Evolutionary conservation across 805 yeast genomes (phyloP).

Genomic region (Kodamaea kaohsiungensis): DNA sequence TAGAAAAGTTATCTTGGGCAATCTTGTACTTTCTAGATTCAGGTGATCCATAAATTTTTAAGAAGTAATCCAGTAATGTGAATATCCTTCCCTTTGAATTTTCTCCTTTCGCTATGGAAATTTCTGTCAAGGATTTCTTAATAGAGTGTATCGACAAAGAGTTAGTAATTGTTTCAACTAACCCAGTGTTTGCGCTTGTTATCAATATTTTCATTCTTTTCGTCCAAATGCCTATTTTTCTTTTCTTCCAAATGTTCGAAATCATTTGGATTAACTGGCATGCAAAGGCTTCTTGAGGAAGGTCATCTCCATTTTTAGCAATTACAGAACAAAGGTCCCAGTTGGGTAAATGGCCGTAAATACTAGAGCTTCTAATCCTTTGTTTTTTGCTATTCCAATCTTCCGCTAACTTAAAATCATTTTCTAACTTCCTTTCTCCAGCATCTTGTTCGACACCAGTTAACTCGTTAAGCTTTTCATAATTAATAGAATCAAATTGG

Average conservation of each 20-base stretch:
- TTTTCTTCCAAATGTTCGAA: constrained; percentile 77
- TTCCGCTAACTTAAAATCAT: constrained; percentile 90
- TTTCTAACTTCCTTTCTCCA: constrained; percentile 89
- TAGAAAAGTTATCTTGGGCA: constrained; percentile 85
- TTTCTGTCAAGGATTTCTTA: constrained; percentile 84
- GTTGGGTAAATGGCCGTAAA: constrained; percentile 80
- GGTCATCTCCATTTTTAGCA: constrained; percentile 93
- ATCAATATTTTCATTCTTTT: constrained; percentile 89
- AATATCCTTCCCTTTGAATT: constrained; percentile 72
- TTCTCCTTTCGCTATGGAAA: constrained; percentile 64
- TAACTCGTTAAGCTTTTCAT: constrained; percentile 45
- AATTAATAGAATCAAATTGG: constrained; percentile 40
- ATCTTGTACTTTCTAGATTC: constrained; percentile 54
- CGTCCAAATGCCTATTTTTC: constrained; percentile 80
- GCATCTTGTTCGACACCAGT: constrained; percentile 63
- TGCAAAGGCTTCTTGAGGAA: constrained; percentile 97
- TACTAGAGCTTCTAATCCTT: constrained; percentile 75
- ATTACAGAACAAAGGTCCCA: constrained; percentile 97
- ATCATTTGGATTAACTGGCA: constrained; percentile 90
- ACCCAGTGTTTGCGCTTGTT: constrained; percentile 86
- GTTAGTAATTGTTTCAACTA: constrained; percentile 94
- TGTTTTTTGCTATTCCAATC: constrained; percentile 87
- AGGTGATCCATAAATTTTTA: constrained; percentile 69
- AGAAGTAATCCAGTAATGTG: constrained; percentile 76
- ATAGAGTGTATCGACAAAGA: constrained; percentile 93